Percentiles rank a stretch among this genome's conserved stretches.
Conservation (phyloP, 352 stramenopile genomes). For the Phytophthora tubulina region DNA sequence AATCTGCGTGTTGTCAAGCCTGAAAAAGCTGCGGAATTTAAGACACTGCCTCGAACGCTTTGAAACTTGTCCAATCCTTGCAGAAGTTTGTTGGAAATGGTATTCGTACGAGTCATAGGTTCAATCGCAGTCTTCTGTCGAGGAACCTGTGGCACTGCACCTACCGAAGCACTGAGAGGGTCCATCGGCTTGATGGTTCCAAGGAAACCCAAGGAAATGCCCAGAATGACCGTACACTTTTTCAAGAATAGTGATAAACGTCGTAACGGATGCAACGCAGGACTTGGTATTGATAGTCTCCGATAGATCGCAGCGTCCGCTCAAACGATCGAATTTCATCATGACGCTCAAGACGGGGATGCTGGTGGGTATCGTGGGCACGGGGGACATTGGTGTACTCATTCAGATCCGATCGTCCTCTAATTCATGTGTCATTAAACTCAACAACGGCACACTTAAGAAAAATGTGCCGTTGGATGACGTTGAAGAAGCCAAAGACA, state of each 20-base stretch:
- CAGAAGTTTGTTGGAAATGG: conserved; percentile 52
- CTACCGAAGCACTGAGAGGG: conserved; percentile 43
- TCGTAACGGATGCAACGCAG: conserved; percentile 26
- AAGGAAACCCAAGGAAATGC: neutral
- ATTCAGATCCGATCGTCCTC: conserved; percentile 70
- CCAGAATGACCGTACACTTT: neutral
- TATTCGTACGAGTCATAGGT: conserved; percentile 53
- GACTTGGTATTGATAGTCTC: conserved; percentile 2
- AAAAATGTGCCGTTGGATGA: conserved; percentile 78
- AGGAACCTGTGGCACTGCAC: conserved; percentile 32
- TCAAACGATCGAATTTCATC: conserved; percentile 18
- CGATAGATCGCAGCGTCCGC: neutral
- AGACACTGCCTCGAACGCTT: conserved; percentile 26
- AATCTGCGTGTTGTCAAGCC: conserved; percentile 40
- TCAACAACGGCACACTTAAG: conserved; percentile 67
- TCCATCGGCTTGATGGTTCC: conserved; percentile 45
- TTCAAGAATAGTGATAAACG: conserved; percentile 22
- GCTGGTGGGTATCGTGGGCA: conserved; percentile 63
- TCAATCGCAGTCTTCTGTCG: conserved; percentile 44
- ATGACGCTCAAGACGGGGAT: conserved; percentile 68
- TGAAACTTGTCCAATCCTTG: conserved; percentile 39
- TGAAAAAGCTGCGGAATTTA: conserved; percentile 33
- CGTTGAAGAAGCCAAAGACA: conserved; percentile 58
- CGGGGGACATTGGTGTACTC: conserved; percentile 63
- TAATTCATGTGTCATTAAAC: conserved; percentile 77